These are phyloP conservation scores for Ophiorrhiza pumila DNA, from an alignment of 257 asterid species.

Conservation along the genomic window DNA sequence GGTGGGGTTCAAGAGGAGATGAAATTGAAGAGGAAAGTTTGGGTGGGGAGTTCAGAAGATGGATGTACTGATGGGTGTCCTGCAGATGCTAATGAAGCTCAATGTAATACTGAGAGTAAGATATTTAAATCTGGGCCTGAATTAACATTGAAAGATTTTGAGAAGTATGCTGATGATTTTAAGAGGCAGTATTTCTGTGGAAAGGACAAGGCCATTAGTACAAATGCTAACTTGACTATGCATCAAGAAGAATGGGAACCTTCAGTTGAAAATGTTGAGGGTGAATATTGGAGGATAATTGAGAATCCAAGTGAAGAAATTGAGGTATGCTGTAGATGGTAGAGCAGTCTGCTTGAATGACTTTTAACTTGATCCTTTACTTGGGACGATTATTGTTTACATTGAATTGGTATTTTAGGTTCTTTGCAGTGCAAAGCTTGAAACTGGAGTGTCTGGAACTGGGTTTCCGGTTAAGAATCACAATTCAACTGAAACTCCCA, in stretches of 20 bases:
- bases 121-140: slow-evolving; percentile 53
- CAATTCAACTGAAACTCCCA: slow-evolving; percentile 25
- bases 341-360: slow-evolving; percentile 16
- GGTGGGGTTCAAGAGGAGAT: slow-evolving; percentile 29
- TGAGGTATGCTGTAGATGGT: slow-evolving; percentile 48
- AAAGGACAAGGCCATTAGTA: slow-evolving; percentile 24
- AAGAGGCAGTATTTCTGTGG: slow-evolving; percentile 57
- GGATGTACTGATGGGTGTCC: slow-evolving; percentile 24
- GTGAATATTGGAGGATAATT: slow-evolving; percentile 85
- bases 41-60: slow-evolving; percentile 11
- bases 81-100: slow-evolving; percentile 28
- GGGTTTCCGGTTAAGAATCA: slow-evolving; percentile 50
- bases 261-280: slow-evolving; percentile 53
- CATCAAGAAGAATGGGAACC: slow-evolving; percentile 34
- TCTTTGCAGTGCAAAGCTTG: slow-evolving; percentile 44
- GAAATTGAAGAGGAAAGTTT: slow-evolving; percentile 30
- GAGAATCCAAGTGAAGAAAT: slow-evolving; percentile 69
- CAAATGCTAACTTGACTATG: slow-evolving; percentile 7
- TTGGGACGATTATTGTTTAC: slow-evolving; percentile 21
- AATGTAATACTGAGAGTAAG: slow-evolving; percentile 20
- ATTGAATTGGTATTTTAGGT: slow-evolving; percentile 50
- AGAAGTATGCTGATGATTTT: slow-evolving; percentile 68
- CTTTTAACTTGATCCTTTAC: slow-evolving; percentile 10
- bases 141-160: slow-evolving; percentile 53
- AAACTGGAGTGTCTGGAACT: slow-evolving; percentile 37